Evolutionary conservation across 2,329 filamentous ascomycete species (phyloP).

Genomic region (Aureobasidium mangrovei): DNA sequence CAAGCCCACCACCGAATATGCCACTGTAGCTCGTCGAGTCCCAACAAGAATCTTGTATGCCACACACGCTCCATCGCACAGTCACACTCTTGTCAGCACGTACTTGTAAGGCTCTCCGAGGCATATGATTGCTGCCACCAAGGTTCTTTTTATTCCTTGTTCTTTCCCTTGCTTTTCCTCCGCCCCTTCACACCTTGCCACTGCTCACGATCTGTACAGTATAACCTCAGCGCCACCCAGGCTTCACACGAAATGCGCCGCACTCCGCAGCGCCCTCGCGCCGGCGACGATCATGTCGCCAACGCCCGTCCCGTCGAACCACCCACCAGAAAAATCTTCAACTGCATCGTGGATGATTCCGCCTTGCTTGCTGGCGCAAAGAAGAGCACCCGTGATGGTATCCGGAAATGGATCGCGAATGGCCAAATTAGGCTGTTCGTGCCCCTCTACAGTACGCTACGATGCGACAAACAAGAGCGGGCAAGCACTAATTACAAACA

Average conservation of each 20-base stretch:
- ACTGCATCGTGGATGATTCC: constrained; percentile 46
- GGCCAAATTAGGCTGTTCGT: constrained; percentile 43
- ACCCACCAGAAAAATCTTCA: constrained; percentile 39
- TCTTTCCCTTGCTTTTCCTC: background rate
- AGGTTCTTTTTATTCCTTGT: background rate
- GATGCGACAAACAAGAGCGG: background rate
- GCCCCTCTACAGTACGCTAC: constrained; percentile 40
- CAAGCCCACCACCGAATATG: background rate
- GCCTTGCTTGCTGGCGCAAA: constrained; percentile 43
- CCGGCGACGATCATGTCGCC: background rate
- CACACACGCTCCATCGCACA: background rate
- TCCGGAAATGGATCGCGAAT: constrained; percentile 43
- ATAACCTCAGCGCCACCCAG: background rate
- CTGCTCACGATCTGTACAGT: background rate
- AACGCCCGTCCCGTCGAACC: constrained; percentile 5
- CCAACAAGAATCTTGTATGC: constrained; percentile 3
- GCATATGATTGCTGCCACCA: constrained; percentile 7
- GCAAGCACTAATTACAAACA: background rate
- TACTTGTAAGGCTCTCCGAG: background rate
- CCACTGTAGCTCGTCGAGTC: constrained; percentile 3
- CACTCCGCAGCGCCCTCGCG: constrained; percentile 8
- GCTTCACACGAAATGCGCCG: constrained; percentile 11
- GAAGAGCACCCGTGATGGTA: constrained; percentile 43
- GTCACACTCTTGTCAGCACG: constrained; percentile 9
- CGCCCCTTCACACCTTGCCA: too few species aligned